Evolutionary conservation across 225 moss, liverwort and hornwort genomes (phyloP).

Genomic region (Polytrichum formosum): DNA sequence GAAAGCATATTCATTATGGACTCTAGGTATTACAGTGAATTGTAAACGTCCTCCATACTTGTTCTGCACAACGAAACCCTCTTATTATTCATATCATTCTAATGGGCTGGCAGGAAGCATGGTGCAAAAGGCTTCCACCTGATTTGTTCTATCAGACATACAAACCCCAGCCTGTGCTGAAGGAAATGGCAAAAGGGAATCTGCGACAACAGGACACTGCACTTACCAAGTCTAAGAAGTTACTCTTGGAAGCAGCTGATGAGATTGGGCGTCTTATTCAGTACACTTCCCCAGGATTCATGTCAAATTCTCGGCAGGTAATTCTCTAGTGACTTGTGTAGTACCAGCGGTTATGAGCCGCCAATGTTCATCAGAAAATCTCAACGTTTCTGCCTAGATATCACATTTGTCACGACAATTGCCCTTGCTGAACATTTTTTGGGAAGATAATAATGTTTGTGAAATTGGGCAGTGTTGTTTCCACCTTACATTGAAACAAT

Average conservation of each 20-base stretch:
- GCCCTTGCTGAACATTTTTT: no score
- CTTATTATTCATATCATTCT: no score
- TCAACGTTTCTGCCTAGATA: background rate
- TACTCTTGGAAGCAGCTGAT: constrained; percentile 65
- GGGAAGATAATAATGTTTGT: no score
- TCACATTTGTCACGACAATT: background rate
- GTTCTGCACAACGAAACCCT: no score
- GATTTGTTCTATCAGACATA: constrained; percentile 38
- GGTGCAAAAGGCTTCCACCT: constrained; percentile 78
- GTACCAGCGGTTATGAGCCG: no score
- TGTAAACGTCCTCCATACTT: no score
- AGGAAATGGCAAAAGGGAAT: constrained; percentile 45
- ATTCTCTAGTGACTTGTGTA: background rate
- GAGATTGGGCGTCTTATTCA: constrained; percentile 74
- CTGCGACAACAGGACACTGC: constrained; percentile 55
- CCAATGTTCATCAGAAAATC: no score
- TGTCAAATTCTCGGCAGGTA: constrained; percentile 81
- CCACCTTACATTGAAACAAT: no score
- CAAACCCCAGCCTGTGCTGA: constrained; percentile 50
- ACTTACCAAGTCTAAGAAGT: constrained; percentile 59
- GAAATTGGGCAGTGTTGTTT: no score
- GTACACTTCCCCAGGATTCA: constrained; percentile 75
- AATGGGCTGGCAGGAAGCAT: constrained; percentile 57
- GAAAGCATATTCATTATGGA: no score
- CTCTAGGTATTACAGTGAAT: no score